phyloP scores from a whole-genome alignment of 129 eudicot genomes.

The Calendula officinalis region DNA sequence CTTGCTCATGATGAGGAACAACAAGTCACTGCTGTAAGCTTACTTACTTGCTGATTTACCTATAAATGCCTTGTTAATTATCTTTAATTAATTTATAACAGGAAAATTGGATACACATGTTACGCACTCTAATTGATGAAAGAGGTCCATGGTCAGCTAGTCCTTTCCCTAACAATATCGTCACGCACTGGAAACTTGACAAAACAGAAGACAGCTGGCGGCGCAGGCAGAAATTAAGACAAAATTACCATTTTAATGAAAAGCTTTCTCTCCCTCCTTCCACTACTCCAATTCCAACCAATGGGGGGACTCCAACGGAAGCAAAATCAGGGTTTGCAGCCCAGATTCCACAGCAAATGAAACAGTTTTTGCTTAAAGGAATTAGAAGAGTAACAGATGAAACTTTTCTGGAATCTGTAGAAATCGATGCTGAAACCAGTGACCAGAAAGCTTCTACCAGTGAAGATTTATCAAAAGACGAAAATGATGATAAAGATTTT shows the following conservation, averaged over 20 bases:
- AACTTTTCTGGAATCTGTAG: conserved; percentile 53
- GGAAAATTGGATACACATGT: conserved; percentile 93
- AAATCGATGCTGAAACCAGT: conserved; percentile 56
- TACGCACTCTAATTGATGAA: conserved; percentile 89
- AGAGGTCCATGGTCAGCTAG: conserved; percentile 99
- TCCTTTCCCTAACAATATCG: conserved; percentile 72
- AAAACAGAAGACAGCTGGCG: conserved; percentile 96
- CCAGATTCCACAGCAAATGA: conserved; percentile 89
- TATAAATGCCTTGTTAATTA: background rate
- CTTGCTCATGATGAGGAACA: conserved; percentile 87
- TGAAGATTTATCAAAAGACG: conserved; percentile 52
- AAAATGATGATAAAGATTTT: conserved; percentile 48
- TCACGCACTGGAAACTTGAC: conserved; percentile 93
- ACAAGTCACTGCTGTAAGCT: conserved; percentile 83
- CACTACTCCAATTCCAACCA: conserved; percentile 39
- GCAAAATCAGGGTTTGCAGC: conserved; percentile 62
- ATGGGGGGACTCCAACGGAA: conserved; percentile 44
- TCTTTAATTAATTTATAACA: conserved; percentile 33
- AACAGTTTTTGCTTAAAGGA: conserved; percentile 83
- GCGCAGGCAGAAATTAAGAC: conserved; percentile 85
- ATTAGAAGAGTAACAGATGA: conserved; percentile 81
- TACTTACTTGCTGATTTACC: conserved; percentile 10
- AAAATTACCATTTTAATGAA: conserved; percentile 87
- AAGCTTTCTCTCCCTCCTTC: conserved; percentile 81
- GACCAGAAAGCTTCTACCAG: conserved; percentile 44